Evolutionary conservation across 345 rosid genomes (phyloP).

Genomic region (Hypericum perforatum): DNA sequence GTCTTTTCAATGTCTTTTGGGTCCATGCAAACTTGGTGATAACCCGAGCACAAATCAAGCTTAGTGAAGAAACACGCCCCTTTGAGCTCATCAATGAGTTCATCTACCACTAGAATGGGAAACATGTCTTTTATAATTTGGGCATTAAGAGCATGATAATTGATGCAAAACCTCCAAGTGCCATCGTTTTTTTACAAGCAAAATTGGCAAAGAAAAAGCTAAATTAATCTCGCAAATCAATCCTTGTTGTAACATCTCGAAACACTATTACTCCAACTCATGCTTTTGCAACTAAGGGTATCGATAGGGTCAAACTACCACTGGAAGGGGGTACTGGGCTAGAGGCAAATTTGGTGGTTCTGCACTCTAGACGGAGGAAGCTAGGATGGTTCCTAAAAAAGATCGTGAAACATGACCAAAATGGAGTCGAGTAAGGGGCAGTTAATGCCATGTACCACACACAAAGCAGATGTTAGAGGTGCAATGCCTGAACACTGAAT

Average conservation of each 20-base stretch:
- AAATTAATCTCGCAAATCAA: neutral
- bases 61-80: neutral
- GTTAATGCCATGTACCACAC: neutral
- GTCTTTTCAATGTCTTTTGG: neutral
- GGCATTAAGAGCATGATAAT: neutral
- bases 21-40: neutral
- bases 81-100: neutral
- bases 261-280: neutral
- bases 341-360: neutral
- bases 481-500: neutral
- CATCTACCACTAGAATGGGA: neutral
- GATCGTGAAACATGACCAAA: neutral
- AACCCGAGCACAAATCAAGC: neutral
- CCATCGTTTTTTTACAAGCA: neutral
- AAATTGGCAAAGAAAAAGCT: neutral
- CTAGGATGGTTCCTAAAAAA: neutral
- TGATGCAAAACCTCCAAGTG: neutral
- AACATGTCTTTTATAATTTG: neutral
- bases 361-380: neutral
- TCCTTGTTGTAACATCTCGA: neutral
- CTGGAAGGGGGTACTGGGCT: neutral
- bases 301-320: neutral
- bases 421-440: neutral
- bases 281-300: neutral
- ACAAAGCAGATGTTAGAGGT: neutral